These are phyloP conservation scores for Aspergillus sp. DNA, from an alignment of 2,329 filamentous ascomycete genomes.

Conservation along the genomic window DNA sequence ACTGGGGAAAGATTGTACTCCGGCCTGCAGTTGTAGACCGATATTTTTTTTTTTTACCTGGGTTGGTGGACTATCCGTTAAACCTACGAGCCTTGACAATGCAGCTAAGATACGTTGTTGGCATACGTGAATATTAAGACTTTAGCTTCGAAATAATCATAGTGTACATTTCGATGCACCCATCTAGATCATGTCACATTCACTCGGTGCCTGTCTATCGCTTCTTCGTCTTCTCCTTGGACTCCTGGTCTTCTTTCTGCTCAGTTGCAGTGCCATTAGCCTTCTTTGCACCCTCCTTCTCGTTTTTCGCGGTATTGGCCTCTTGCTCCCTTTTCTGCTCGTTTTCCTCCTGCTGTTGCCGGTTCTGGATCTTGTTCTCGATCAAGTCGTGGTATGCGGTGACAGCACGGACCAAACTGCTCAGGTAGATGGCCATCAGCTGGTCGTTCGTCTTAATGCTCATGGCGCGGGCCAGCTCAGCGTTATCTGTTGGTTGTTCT, in stretches of 20 bases:
- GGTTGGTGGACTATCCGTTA: background rate
- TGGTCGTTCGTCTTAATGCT: slow-evolving; percentile 99
- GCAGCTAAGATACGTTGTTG: background rate
- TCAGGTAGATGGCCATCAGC: slow-evolving; percentile 96
- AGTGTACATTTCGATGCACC: slow-evolving; percentile 29
- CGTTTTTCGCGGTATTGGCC: slow-evolving; percentile 65
- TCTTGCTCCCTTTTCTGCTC: slow-evolving; percentile 74
- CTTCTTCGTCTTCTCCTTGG: slow-evolving; percentile 60
- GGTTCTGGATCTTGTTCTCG: slow-evolving; percentile 99
- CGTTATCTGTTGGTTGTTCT: slow-evolving; percentile 63
- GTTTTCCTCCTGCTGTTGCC: slow-evolving; percentile 94
- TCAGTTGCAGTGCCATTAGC: slow-evolving; percentile 52
- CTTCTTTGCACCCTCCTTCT: slow-evolving; percentile 58
- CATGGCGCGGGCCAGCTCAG: slow-evolving; percentile 93
- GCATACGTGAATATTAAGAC: background rate
- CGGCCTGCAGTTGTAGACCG: too few relatives aligned
- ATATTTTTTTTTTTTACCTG: too few relatives aligned
- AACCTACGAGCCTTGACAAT: background rate
- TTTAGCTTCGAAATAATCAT: slow-evolving; percentile 4
- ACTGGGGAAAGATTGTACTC: too few relatives aligned
- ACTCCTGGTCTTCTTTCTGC: slow-evolving; percentile 56
- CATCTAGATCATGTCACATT: slow-evolving; percentile 31
- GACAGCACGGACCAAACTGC: slow-evolving; percentile 93
- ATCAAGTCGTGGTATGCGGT: slow-evolving; percentile 99
- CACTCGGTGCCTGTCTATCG: slow-evolving; percentile 36